Conservation (phyloP, 2,329 filamentous ascomycete genomes). For the Davidsoniella neocaledoniae region DNA sequence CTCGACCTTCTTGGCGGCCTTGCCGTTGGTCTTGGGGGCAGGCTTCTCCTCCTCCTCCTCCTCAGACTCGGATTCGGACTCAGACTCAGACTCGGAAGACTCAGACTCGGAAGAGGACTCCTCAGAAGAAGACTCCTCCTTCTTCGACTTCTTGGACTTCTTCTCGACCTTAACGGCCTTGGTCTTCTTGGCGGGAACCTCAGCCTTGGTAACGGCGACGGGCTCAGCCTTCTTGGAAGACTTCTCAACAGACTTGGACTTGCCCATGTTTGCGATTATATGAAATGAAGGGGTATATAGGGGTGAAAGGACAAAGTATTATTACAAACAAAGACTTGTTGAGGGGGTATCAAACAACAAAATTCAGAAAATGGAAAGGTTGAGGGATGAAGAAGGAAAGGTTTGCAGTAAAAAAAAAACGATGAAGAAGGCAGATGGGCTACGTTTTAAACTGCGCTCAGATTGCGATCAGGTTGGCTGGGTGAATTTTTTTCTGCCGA, state of each 20-base stretch:
- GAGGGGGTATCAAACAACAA: constrained; percentile 13
- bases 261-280: constrained; percentile 38
- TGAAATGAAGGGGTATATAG: constrained; percentile 13
- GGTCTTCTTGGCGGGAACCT: constrained; percentile 32
- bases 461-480: constrained; percentile 6
- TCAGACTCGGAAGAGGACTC: constrained; percentile 22
- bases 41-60: constrained; percentile 18
- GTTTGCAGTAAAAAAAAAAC: constrained; percentile 8
- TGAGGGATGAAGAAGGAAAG: constrained; percentile 8
- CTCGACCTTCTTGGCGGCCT: constrained; percentile 15
- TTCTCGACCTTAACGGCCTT: constrained; percentile 18
- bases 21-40: constrained; percentile 17
- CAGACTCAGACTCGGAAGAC: constrained; percentile 20
- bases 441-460: constrained; percentile 9
- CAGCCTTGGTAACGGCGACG: constrained; percentile 19
- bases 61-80: constrained; percentile 20
- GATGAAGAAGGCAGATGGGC: constrained; percentile 3
- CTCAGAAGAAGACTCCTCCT: constrained; percentile 24
- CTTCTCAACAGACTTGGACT: constrained; percentile 42
- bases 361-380: constrained; percentile 6
- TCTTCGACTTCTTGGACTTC: constrained; percentile 24
- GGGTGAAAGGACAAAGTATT: constrained; percentile 13
- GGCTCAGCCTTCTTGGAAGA: constrained; percentile 33
- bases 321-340: constrained; percentile 12
- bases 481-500: constrained; percentile 18